A percentile compares a stretch with the other conserved stretches of the same genome.
Evolutionary conservation across 2,329 filamentous ascomycete species (phyloP).

Genomic region (Huntiella decipiens): DNA sequence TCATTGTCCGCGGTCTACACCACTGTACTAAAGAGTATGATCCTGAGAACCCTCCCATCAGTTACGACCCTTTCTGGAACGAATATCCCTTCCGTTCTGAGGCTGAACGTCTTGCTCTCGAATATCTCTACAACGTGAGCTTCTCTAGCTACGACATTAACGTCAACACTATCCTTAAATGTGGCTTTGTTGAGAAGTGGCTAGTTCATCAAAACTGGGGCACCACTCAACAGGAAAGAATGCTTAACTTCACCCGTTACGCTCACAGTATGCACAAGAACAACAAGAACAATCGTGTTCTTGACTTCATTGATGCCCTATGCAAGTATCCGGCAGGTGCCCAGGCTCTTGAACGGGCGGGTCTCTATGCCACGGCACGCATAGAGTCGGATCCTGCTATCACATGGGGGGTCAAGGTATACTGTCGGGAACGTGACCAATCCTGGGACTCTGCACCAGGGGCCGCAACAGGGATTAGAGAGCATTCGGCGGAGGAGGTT

Average conservation of each 20-base stretch:
- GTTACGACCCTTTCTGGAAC: slow-evolving; percentile 36
- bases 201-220: slow-evolving; percentile 57
- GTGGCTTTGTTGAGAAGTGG: slow-evolving; percentile 53
- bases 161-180: slow-evolving; percentile 31
- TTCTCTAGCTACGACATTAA: slow-evolving; percentile 33
- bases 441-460: too few relatives aligned
- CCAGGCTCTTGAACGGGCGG: slow-evolving; percentile 31
- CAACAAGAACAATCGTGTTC: slow-evolving; percentile 20
- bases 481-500: slow-evolving; percentile 47
- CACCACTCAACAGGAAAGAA: slow-evolving; percentile 29
- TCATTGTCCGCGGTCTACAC: slow-evolving; percentile 41
- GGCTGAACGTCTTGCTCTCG: slow-evolving; percentile 39
- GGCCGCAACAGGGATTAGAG: slow-evolving; percentile 15
- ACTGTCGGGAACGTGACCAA: too few relatives aligned
- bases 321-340: slow-evolving; percentile 31
- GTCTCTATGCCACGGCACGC: slow-evolving; percentile 16
- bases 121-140: slow-evolving; percentile 39
- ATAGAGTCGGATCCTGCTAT: slow-evolving; percentile 6
- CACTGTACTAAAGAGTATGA: slow-evolving; percentile 27
- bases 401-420: slow-evolving; percentile 7
- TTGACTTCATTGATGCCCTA: slow-evolving; percentile 31
- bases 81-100: slow-evolving; percentile 44
- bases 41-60: slow-evolving; percentile 29
- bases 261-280: slow-evolving; percentile 24
- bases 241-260: slow-evolving; percentile 34